Base-by-base conservation (phyloP, 129 eudicot genomes). In the Flaveria brownii region DNA sequence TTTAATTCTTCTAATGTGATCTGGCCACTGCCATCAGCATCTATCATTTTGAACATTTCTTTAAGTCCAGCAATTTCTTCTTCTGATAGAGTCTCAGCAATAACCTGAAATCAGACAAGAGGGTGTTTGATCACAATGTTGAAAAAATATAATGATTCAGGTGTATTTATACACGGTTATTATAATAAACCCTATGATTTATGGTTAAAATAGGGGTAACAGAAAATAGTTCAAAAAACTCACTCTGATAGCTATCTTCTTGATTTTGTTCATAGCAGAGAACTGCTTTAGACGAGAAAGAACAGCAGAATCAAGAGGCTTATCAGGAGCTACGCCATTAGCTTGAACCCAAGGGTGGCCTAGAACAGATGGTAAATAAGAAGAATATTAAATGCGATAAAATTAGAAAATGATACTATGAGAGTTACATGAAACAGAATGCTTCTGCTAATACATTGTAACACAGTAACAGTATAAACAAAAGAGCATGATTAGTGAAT, bases 291-390 rank as follows among this genome's bases (percentile, higher is more conserved):
- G 86, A 68, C 98, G 98, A 57, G 81, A 82, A 77, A 92, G 71
- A 80, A 92, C 96, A 79, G 96, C 98, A 26, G 94, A 90, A 87
- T 93, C 98, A 68, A 93, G 96, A 80, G 98, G 98, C 82, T 87
- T 88, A 84, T 93, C 98, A 20, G 95, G 95, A 85, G 98, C 98
- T 15, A 57, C 88, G 68, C 98, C 96, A 69, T 77, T 83, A 74
- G 80, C 88, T 81, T 88, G 94, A 69, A 93, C 88, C 98, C 98
- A 93, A 45, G 97, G 98, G 70, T 93, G 98, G 23, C 90, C 98
- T 93, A 80, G 15, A 75, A 5, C 65, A 23, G 51, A 65, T 66
- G 41, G 74, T 64, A 26, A 70, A 49, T 13, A 18, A 70, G 41
- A 28, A 47, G 49, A 55, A 45, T 43, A 56, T n/a, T 3, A 67